Percentiles rank a stretch among this genome's conserved stretches.
phyloP scores from a whole-genome alignment of 2,329 filamentous ascomycete genomes.

The Berkeleyomyces basicola region DNA sequence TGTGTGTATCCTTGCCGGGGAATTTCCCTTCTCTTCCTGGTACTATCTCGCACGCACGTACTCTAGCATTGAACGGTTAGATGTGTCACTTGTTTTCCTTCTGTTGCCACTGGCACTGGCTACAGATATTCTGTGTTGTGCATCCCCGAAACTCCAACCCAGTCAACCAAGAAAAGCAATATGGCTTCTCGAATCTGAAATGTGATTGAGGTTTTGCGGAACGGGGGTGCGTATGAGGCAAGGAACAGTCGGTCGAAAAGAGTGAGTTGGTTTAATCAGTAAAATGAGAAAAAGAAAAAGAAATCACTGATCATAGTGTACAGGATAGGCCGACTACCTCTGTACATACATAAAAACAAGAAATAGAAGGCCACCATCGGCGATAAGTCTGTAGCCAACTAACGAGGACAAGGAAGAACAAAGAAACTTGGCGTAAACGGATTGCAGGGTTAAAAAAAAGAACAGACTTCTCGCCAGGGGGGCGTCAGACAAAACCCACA shows the following conservation, averaged over 20 bases:
- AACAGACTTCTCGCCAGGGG: background rate
- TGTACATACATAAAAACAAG: background rate
- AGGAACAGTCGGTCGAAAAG: background rate
- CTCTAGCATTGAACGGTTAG: too few species aligned
- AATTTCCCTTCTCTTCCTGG: background rate
- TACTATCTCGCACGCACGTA: background rate
- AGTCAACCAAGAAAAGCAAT: background rate
- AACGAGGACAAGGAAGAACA: background rate
- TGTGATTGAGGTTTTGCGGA: background rate
- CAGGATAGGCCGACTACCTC: too few species aligned
- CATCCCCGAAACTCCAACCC: background rate
- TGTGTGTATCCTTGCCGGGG: background rate
- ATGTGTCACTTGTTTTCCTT: background rate
- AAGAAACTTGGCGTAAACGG: background rate
- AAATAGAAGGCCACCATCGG: background rate
- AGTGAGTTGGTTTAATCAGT: too few species aligned
- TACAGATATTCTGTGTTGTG: background rate
- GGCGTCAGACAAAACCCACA: background rate
- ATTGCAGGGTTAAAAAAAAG: background rate
- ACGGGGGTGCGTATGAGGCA: background rate
- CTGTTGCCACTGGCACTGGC: background rate
- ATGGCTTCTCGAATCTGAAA: conserved; percentile 1
- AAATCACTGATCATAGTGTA: background rate
- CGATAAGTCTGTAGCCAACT: background rate
- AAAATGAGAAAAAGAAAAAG: background rate